Evolutionary conservation across 805 yeast species (phyloP), one percentile per base, ranked within the genome.

Genomic region (Sungouiozyma ichnusensis): DNA sequence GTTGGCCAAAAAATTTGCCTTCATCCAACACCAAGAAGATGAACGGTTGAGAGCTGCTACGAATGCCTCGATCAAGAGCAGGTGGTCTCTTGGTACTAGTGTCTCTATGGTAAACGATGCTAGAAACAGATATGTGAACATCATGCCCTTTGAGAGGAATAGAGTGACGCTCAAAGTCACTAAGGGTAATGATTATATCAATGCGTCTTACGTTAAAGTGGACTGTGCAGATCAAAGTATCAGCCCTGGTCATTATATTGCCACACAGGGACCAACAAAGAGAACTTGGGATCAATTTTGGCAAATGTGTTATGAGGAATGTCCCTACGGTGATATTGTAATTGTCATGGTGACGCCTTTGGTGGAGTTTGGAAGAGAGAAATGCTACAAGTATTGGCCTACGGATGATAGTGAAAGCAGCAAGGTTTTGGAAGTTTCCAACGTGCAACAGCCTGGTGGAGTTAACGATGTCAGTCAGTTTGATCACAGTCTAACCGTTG

Each of bases 301-400:
- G 96, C 85, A 80, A 48, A 82, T 87, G 75, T 72, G 85, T 11
- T 69, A 76, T 39, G 76, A 80, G 37, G 73, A 81, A 49, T 60
- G 71, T 20, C 71, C 77, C 3, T 71, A 77, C 4, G 61, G 79
- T 2, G 62, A 81, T 2, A 71, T 77, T 3, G 73, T 75, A 1
- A 65, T 83, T 9, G 76, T 81, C 14, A 83, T 82, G 90, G 72
- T 83, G 33, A 82, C 94, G 0, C 85, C 92, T 0, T 60, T 85
- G 45, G 63, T 62, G 35, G 97, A 92, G 57, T 72, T 75, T 41
- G 75, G 76, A 2, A 71, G 78, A 20, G 78, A 72, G 46, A 88
- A 90, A 64, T 90, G 97, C 62, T 74, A 68, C 35, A 74, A 84
- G 31, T 92, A 80, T 62, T 90, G 97, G 97, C 69, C 69, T 5